These are phyloP conservation scores for Amaranthus hypochondriacus DNA, from an alignment of 148 eudicot species.

Conservation along the genomic window DNA sequence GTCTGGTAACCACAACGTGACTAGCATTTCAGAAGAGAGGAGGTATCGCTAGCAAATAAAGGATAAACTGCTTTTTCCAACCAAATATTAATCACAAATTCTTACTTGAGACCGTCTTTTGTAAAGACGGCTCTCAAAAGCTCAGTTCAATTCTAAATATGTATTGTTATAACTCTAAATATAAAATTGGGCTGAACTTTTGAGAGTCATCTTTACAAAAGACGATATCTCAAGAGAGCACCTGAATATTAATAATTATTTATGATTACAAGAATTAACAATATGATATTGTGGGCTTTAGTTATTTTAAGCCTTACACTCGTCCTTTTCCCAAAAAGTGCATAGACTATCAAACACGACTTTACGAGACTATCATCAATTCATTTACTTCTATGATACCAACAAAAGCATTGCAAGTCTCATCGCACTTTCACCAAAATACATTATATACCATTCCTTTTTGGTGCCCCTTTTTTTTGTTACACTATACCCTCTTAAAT, in stretches of 20 bases:
- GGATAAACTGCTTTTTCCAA: too few relatives aligned
- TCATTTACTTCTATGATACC: neutral
- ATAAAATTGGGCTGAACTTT: too few relatives aligned
- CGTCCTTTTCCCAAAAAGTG: neutral
- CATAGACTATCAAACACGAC: constrained; percentile 5
- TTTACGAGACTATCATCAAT: neutral
- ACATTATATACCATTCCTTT: constrained; percentile 6
- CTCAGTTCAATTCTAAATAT: too few relatives aligned
- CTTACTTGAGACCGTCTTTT: too few relatives aligned
- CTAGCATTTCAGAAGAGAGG: too few relatives aligned
- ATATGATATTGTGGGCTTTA: neutral
- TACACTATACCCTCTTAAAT: neutral
- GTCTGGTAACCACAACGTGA: too few relatives aligned
- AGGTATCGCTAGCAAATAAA: too few relatives aligned
- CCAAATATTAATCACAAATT: too few relatives aligned
- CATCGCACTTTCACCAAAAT: neutral
- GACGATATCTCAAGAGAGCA: too few relatives aligned
- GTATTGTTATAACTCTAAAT: too few relatives aligned
- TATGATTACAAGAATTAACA: neutral
- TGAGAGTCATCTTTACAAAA: too few relatives aligned
- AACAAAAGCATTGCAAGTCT: constrained; percentile 1
- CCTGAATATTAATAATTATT: neutral
- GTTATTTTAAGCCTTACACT: neutral
- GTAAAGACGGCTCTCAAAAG: too few relatives aligned
- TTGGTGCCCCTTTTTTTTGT: neutral